Evolutionary conservation across 2,329 filamentous ascomycete genomes (phyloP).

Genomic region (Colletotrichum camelliae): DNA sequence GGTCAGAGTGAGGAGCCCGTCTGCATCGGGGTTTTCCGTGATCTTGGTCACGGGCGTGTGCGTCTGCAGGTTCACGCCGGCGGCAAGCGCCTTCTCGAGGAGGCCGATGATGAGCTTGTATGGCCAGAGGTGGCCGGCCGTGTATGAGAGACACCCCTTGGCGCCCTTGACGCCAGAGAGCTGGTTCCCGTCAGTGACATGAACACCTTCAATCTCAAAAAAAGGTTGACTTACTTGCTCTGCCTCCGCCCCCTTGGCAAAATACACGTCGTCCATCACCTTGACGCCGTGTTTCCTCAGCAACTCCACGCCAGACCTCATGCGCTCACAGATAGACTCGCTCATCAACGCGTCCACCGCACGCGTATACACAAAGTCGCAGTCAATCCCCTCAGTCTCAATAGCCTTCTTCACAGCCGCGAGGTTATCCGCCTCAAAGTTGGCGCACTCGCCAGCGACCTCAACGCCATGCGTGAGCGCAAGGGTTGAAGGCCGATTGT

Average conservation of each 20-base stretch:
- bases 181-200: slow-evolving; percentile 25
- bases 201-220: slow-evolving; percentile 32
- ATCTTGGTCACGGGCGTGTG: slow-evolving; percentile 1
- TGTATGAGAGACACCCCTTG: slow-evolving; percentile 44
- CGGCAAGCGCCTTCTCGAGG: slow-evolving; percentile 23
- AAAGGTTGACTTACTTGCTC: slow-evolving; percentile 29
- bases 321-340: slow-evolving; percentile 20
- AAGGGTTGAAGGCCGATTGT: slow-evolving; percentile 61
- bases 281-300: slow-evolving; percentile 32
- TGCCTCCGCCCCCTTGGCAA: slow-evolving; percentile 29
- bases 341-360: slow-evolving; percentile 43
- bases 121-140: slow-evolving; percentile 14
- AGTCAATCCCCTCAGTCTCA: slow-evolving; percentile 43
- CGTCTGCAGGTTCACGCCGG: slow-evolving; percentile 32
- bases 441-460: slow-evolving; percentile 46
- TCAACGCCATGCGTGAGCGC: slow-evolving; percentile 45
- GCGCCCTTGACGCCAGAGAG: slow-evolving; percentile 45
- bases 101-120: slow-evolving; percentile 36
- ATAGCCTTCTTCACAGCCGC: slow-evolving; percentile 40
- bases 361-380: slow-evolving; percentile 47
- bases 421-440: slow-evolving; percentile 45
- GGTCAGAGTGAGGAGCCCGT: slow-evolving; percentile 1
- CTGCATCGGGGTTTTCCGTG: neutral
- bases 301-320: slow-evolving; percentile 33
- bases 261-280: slow-evolving; percentile 32